Evolutionary conservation across 331 rosid species (phyloP).

Genomic region (Pyracantha coccinea): DNA sequence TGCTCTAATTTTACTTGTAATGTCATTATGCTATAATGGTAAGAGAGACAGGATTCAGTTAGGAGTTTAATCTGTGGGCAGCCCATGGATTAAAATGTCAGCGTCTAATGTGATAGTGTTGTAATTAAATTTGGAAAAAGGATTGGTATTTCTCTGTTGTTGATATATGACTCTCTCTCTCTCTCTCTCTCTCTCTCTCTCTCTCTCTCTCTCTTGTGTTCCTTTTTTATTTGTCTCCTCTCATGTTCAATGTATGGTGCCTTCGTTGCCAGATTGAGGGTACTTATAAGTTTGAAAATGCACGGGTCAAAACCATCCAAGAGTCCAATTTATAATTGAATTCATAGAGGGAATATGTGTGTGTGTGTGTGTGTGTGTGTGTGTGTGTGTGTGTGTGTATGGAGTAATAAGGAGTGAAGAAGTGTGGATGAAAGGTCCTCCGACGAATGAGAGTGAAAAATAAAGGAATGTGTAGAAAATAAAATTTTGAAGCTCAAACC

Average conservation of each 20-base stretch:
- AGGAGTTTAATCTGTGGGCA: neutral
- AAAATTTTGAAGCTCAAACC: no score
- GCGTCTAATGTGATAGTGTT: conserved; percentile 7
- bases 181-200: neutral
- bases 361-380: no score
- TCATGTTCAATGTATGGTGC: neutral
- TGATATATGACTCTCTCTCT: neutral
- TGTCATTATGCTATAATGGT: neutral
- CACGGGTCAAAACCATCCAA: no score
- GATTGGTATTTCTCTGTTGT: neutral
- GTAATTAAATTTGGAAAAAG: neutral
- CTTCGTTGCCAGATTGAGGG: neutral
- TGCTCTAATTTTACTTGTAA: neutral
- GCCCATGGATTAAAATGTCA: neutral
- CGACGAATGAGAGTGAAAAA: no score
- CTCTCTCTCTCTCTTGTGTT: neutral
- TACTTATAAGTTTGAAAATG: no score
- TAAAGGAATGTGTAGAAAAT: no score
- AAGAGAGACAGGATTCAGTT: neutral
- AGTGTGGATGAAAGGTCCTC: no score
- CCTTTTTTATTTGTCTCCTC: no score
- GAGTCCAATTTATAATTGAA: no score
- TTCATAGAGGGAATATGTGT: no score
- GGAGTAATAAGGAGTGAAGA: no score
- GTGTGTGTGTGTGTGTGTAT: no score